Evolutionary conservation across 768 basidiomycete species (phyloP).

Genomic region (Mycena rebaudengoi): DNA sequence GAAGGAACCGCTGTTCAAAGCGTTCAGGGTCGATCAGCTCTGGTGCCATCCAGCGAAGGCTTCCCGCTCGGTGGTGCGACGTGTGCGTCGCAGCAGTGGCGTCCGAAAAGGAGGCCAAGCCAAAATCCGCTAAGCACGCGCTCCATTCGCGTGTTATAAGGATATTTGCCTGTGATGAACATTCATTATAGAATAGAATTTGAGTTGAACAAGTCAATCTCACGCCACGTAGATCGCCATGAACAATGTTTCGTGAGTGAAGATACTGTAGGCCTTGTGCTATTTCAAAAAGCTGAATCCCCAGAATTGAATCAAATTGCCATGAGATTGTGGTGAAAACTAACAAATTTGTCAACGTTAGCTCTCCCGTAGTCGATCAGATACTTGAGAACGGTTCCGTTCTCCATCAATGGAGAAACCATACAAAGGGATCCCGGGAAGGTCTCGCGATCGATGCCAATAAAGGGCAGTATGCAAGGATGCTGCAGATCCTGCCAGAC

Average conservation of each 20-base stretch:
- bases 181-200: not conserved
- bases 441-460: slow-evolving; percentile 33
- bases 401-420: slow-evolving; percentile 38
- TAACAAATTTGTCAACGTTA: slow-evolving; percentile 25
- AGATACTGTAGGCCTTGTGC: no score
- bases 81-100: slow-evolving; percentile 35
- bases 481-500: slow-evolving; percentile 39
- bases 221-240: slow-evolving; percentile 30
- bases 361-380: slow-evolving; percentile 25
- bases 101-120: slow-evolving; percentile 38
- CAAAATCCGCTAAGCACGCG: slow-evolving; percentile 43
- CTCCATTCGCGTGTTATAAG: slow-evolving; percentile 39
- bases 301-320: not conserved
- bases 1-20: slow-evolving; percentile 30
- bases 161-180: slow-evolving; percentile 34
- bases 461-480: slow-evolving; percentile 36
- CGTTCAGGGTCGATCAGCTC: slow-evolving; percentile 40
- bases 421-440: slow-evolving; percentile 33
- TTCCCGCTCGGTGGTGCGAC: slow-evolving; percentile 34
- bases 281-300: slow-evolving; percentile 28
- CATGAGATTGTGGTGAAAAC: not conserved
- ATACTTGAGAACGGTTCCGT: slow-evolving; percentile 32
- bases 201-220: not conserved
- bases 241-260: slow-evolving; percentile 24
- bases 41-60: slow-evolving; percentile 44